A percentile compares a stretch with the other conserved stretches of the same genome.
Conservation (phyloP, 1,284 basidiomycete species). For the Pholiota adiposa region DNA sequence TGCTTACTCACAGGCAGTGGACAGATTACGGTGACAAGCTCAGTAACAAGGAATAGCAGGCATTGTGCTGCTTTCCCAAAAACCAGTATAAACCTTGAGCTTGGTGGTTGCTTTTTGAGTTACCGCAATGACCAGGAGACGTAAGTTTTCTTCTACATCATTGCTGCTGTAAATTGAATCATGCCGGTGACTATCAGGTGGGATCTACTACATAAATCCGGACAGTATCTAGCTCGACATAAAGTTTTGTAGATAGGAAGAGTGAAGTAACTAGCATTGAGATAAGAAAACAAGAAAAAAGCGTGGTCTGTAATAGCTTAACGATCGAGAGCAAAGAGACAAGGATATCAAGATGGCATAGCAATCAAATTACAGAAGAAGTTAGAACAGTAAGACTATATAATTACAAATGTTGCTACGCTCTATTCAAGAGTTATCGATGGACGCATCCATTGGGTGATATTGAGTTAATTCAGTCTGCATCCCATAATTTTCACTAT, state of each 20-base stretch:
- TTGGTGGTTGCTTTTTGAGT: too few relatives aligned
- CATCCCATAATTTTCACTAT: slow-evolving; percentile 30
- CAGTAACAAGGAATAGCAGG: too few relatives aligned
- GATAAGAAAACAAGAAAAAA: background rate
- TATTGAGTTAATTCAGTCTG: background rate
- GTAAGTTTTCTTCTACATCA: too few relatives aligned
- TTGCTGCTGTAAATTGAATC: too few relatives aligned
- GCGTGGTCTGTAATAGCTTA: background rate
- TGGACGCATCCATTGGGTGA: background rate
- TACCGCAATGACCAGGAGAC: too few relatives aligned
- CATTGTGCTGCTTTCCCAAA: too few relatives aligned
- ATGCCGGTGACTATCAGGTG: too few relatives aligned
- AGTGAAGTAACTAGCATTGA: background rate
- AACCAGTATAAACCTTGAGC: too few relatives aligned
- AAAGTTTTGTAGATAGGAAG: background rate
- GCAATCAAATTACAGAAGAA: background rate
- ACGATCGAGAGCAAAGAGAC: background rate
- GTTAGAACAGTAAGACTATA: background rate
- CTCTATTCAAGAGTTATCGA: background rate
- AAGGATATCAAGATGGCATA: background rate
- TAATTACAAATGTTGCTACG: background rate
- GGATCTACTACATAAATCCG: background rate
- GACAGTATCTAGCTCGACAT: background rate
- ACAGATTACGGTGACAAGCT: too few relatives aligned
- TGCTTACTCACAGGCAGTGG: too few relatives aligned